phyloP scores from a whole-genome alignment of 495 filamentous ascomycete species.

The Neurospora sp. region DNA sequence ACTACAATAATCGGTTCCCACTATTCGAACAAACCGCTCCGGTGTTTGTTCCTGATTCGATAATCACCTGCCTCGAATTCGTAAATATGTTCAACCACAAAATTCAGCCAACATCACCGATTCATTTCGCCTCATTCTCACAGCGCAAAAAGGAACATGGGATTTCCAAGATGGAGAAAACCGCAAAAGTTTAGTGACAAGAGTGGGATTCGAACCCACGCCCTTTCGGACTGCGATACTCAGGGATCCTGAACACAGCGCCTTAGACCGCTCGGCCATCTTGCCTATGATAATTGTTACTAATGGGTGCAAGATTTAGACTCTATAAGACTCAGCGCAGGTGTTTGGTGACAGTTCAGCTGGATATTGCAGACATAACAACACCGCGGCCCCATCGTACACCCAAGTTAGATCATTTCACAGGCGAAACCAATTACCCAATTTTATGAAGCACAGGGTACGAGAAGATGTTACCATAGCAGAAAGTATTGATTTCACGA shows the following conservation, averaged over 20 bases:
- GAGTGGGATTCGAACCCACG: slow-evolving; percentile 30
- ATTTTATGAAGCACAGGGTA: no score
- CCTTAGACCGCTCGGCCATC: background rate
- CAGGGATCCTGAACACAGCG: background rate
- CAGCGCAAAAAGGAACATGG: background rate
- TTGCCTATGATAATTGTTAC: background rate
- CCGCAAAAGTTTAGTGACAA: slow-evolving; percentile 7
- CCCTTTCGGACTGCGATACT: slow-evolving; percentile 20
- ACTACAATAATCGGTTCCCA: no score
- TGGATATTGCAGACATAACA: background rate
- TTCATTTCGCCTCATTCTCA: background rate
- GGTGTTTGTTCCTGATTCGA: background rate
- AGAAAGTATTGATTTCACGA: no score
- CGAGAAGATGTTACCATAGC: no score
- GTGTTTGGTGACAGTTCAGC: background rate
- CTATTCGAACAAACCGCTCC: no score
- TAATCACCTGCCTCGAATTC: background rate
- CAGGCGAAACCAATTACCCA: no score
- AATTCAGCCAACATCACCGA: background rate
- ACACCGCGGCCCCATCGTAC: no score
- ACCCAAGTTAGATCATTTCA: no score
- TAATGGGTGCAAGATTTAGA: fast-evolving
- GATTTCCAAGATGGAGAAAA: background rate
- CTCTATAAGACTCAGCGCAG: background rate
- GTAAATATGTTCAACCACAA: background rate